Evolutionary conservation across 2,329 filamentous ascomycete species (phyloP), one percentile per base, ranked within the genome.

Genomic region (Xylaria sp.): DNA sequence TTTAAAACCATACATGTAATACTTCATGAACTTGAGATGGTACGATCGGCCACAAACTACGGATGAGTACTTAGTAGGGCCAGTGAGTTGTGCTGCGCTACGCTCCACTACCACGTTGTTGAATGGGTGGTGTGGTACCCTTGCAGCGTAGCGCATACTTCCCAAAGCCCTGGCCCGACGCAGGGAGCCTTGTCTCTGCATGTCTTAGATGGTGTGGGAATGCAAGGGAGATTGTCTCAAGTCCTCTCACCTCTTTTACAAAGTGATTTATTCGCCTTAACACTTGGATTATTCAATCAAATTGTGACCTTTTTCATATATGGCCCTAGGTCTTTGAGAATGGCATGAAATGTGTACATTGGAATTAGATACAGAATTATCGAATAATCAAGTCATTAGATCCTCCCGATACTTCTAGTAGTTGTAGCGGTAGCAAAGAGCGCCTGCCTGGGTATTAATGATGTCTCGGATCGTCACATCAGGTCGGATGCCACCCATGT

Each of bases 381-480:
- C 15, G 3, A 46, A 32, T 32, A 28, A 15, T 32, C 23, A 18
- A n/a, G 37, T 44, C 13, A 25, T 28, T 32, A n/a, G 23, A 28
- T n/a, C 23, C 13, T n/a, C 8, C 5, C 9, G 15, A 10, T 58
- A 4, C 7, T n/a, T 32, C 55, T 72, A 73, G 46, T 73, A 73
- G 46, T 73, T 50, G 32, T 73, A 73, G 2, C 65, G 54, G 52
- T 73, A 73, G 60, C 71, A 73, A 6, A 73, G 34, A 6, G 46
- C 28, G 32, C 66, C 66, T 0, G 69, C 70, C 4, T 68, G 67
- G 10, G 70, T 71, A 25, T 72, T 54, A 52, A 72, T 69, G 37
- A 72, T 46, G 44, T 72, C 37, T 18, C 66, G 18, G 48, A 72
- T 67, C 2, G 60, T 72, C 13, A 70, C 60, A 46, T 72, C 69